phyloP scores from a whole-genome alignment of 768 basidiomycete genomes.

The Amanita inopinata region DNA sequence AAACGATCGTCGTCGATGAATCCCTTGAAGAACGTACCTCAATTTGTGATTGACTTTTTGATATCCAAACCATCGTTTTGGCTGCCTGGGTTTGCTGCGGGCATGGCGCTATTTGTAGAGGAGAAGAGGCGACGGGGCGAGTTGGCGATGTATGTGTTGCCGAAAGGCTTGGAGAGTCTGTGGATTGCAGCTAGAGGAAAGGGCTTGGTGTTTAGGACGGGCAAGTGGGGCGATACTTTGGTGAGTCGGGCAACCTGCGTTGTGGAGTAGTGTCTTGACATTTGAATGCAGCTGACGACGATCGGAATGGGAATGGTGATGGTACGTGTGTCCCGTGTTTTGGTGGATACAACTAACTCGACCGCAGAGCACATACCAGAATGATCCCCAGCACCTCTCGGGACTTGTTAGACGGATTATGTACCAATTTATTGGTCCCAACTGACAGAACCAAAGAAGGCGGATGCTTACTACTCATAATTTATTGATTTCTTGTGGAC shows the following conservation, averaged over 20 bases:
- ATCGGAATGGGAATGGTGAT: slow-evolving; percentile 90
- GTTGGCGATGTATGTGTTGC: slow-evolving; percentile 86
- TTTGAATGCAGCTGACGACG: slow-evolving; percentile 40
- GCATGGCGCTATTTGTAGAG: slow-evolving; percentile 77
- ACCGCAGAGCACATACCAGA: slow-evolving; percentile 68
- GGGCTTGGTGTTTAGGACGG: slow-evolving; percentile 64
- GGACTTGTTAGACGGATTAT: slow-evolving; percentile 72
- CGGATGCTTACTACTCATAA: not conserved
- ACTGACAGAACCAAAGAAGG: slow-evolving; percentile 27
- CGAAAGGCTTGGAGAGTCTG: slow-evolving; percentile 83
- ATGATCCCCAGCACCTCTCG: slow-evolving; percentile 73
- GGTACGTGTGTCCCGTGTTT: slow-evolving; percentile 31
- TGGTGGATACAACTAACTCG: not conserved
- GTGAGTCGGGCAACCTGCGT: slow-evolving; percentile 26
- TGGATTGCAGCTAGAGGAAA: slow-evolving; percentile 75
- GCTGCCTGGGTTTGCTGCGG: slow-evolving; percentile 63
- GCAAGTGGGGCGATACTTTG: slow-evolving; percentile 57
- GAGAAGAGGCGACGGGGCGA: slow-evolving; percentile 83
- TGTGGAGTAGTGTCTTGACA: slow-evolving; percentile 10
- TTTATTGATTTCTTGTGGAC: not conserved
- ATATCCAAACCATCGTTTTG: slow-evolving; percentile 66
- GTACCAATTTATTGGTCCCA: slow-evolving; percentile 87
- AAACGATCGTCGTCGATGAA: slow-evolving; percentile 10
- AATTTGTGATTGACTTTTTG: slow-evolving; percentile 42
- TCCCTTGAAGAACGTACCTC: slow-evolving; percentile 33